phyloP scores from a whole-genome alignment of 192 early-diverging fungal species.

The Diversispora epigaea region DNA sequence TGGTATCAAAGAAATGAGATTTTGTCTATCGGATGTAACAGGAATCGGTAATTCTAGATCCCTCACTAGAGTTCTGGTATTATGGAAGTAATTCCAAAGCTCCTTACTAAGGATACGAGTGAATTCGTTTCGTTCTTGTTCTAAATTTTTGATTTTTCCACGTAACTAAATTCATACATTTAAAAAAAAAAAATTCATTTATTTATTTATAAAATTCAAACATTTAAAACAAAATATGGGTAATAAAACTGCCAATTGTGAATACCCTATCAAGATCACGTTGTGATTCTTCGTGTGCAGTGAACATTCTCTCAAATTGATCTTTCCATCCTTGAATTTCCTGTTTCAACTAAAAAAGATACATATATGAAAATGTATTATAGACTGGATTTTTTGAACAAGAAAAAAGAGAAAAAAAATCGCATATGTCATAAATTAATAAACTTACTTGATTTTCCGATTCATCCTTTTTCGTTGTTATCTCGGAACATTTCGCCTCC shows the following conservation, averaged over 20 bases:
- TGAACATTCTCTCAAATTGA: neutral
- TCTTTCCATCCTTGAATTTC: conserved; percentile 3
- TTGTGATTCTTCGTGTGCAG: neutral
- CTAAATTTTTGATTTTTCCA: neutral
- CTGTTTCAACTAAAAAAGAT: neutral
- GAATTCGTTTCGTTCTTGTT: conserved; percentile 8
- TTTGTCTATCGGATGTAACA: neutral
- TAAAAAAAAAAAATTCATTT: neutral
- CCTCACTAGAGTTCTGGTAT: conserved; percentile 6
- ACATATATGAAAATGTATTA: conserved; percentile 10
- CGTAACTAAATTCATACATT: neutral
- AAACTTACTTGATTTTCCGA: too few species aligned
- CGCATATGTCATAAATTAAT: too few species aligned
- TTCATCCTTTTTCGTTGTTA: too few species aligned
- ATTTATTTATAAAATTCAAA: neutral
- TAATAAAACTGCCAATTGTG: neutral
- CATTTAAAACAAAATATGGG: neutral
- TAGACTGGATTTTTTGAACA: too few species aligned
- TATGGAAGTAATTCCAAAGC: conserved; percentile 12
- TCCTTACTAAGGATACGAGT: neutral
- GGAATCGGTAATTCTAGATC: conserved; percentile 6
- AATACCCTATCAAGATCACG: neutral
- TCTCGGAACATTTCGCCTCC: too few species aligned
- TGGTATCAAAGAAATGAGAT: neutral
- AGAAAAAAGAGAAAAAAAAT: too few species aligned